Conservation (phyloP, 805 yeast species). For the Myxozyma neotropica region DNA sequence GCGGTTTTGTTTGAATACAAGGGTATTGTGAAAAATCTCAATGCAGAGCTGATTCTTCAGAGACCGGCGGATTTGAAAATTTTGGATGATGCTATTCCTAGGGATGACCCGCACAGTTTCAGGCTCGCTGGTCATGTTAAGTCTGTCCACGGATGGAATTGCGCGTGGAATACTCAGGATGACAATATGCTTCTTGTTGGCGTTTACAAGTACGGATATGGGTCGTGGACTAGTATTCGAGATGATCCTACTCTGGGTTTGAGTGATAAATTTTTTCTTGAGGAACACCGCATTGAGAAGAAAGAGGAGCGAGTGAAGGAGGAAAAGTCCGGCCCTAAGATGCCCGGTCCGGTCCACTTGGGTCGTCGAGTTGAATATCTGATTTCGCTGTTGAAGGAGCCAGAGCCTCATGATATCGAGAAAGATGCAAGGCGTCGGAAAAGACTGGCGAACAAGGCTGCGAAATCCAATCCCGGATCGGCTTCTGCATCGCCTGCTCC, state of each 20-base stretch:
- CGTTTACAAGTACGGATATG: constrained; percentile 89
- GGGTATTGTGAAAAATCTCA: constrained; percentile 75
- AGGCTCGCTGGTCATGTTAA: constrained; percentile 66
- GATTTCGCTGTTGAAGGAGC: constrained; percentile 68
- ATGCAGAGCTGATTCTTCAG: constrained; percentile 82
- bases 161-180: constrained; percentile 80
- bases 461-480: constrained; percentile 18
- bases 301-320: constrained; percentile 42
- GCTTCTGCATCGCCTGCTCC: constrained; percentile 31
- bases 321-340: constrained; percentile 55
- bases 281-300: constrained; percentile 48
- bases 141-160: constrained; percentile 86
- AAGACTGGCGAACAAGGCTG: constrained; percentile 28
- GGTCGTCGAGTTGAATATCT: constrained; percentile 90
- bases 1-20: constrained; percentile 87
- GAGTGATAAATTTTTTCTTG: constrained; percentile 79
- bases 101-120: constrained; percentile 58
- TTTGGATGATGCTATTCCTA: constrained; percentile 55
- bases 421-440: constrained; percentile 34
- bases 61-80: constrained; percentile 84
- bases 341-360: constrained; percentile 90
- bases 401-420: constrained; percentile 41
- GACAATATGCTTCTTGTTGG: constrained; percentile 89
- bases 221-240: constrained; percentile 90
- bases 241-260: constrained; percentile 92